Evolutionary conservation across 306 rosid genomes (phyloP).

Genomic region (Senna siamea): DNA sequence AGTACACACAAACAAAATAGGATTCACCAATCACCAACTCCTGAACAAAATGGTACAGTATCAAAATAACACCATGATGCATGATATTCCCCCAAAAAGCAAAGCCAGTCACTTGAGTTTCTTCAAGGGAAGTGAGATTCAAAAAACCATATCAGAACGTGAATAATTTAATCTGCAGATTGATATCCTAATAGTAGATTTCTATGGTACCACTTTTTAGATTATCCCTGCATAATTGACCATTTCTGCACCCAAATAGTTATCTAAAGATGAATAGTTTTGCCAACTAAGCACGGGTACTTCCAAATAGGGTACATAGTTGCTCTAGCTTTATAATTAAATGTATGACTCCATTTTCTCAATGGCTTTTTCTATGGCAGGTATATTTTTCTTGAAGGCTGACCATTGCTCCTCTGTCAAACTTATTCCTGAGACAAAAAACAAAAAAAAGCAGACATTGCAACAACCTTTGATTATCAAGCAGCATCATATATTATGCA

Average conservation of each 20-base stretch:
- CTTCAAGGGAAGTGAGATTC: slow-evolving; percentile 3
- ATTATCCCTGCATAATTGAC: background rate
- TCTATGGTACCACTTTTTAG: background rate
- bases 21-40: slow-evolving; percentile 30
- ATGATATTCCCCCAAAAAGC: slow-evolving; percentile 11
- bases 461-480: slow-evolving; percentile 19
- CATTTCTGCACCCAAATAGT: no score
- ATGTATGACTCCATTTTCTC: slow-evolving; percentile 65
- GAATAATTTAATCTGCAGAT: slow-evolving; percentile 29
- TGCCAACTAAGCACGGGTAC: background rate
- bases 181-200: background rate
- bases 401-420: slow-evolving; percentile 93
- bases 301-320: background rate
- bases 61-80: slow-evolving; percentile 31
- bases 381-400: slow-evolving; percentile 65
- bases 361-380: slow-evolving; percentile 83
- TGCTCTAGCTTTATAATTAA: slow-evolving; percentile 24
- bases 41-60: slow-evolving; percentile 37
- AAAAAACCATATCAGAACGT: slow-evolving; percentile 21
- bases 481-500: background rate
- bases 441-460: slow-evolving; percentile 5
- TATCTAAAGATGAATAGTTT: no score
- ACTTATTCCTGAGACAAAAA: slow-evolving; percentile 79
- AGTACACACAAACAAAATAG: slow-evolving; percentile 32
- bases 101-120: slow-evolving; percentile 26